Conservation (phyloP, 1,284 basidiomycete genomes). For the Leccinum cinnamomeum region DNA sequence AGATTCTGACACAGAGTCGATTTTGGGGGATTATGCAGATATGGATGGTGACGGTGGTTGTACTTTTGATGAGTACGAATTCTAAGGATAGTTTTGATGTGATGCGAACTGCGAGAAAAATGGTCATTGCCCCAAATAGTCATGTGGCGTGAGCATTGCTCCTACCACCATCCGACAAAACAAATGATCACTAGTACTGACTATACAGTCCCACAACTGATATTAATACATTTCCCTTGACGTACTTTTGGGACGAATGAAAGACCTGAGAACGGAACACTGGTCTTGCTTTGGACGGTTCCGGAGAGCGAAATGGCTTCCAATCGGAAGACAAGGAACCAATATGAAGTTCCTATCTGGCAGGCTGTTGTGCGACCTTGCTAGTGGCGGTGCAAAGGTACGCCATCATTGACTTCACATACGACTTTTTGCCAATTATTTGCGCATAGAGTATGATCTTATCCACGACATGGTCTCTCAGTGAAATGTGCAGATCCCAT, state of each 20-base stretch:
- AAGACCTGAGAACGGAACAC: slow-evolving; percentile 86
- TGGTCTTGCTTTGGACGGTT: slow-evolving; percentile 96
- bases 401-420: slow-evolving; percentile 9
- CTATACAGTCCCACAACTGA: no score
- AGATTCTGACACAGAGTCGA: not conserved
- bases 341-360: slow-evolving; percentile 87
- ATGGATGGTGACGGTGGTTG: not conserved
- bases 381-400: slow-evolving; percentile 93
- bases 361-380: slow-evolving; percentile 88
- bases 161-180: no score
- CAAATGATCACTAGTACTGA: no score
- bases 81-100: not conserved
- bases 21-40: not conserved
- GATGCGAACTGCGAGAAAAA: no score
- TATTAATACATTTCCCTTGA: slow-evolving; percentile 42
- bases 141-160: no score
- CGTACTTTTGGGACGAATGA: slow-evolving; percentile 89
- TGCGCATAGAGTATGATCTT: slow-evolving; percentile 79
- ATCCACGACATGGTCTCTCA: slow-evolving; percentile 97
- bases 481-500: slow-evolving; percentile 94
- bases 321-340: slow-evolving; percentile 79
- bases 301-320: slow-evolving; percentile 80
- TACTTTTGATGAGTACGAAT: not conserved
- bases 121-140: no score
- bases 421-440: not conserved